phyloP scores from a whole-genome alignment of 2,329 filamentous ascomycete genomes.

The Phyllosticta capitalensis region DNA sequence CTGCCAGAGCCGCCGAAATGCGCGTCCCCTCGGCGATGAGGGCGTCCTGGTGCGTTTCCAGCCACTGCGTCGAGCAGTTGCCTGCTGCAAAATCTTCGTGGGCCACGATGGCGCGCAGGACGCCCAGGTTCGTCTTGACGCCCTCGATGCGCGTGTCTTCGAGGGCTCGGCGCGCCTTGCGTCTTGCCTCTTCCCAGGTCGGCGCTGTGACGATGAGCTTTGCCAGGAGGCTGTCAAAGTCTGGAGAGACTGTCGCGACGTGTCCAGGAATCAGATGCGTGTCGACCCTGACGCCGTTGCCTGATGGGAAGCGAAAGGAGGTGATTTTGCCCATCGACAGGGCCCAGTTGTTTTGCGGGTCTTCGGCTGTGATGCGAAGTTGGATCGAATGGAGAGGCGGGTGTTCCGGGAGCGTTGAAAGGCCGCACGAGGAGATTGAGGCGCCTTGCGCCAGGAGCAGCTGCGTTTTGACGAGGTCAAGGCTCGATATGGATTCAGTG shows the following conservation, averaged over 20 bases:
- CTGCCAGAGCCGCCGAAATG: conserved; percentile 11
- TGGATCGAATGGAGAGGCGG: conserved; percentile 43
- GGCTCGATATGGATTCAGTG: conserved; percentile 45
- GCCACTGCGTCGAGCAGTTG: conserved; percentile 47
- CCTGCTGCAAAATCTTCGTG: conserved; percentile 42
- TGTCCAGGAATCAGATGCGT: conserved; percentile 41
- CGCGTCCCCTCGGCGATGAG: conserved; percentile 29
- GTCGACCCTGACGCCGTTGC: conserved; percentile 50
- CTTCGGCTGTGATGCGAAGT: conserved; percentile 49
- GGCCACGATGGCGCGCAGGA: conserved; percentile 45
- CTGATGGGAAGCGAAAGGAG: conserved; percentile 44
- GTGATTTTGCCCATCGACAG: conserved; percentile 52
- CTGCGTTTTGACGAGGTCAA: conserved; percentile 48
- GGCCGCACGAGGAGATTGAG: conserved; percentile 20
- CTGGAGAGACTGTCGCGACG: conserved; percentile 39
- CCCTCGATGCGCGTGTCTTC: conserved; percentile 47
- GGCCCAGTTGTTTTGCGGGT: conserved; percentile 41
- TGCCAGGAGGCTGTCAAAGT: conserved; percentile 51
- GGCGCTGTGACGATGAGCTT: conserved; percentile 50
- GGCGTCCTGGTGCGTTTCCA: conserved; percentile 39
- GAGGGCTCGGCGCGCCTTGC: conserved; percentile 47
- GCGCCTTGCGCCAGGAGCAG: conserved; percentile 45
- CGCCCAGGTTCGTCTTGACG: conserved; percentile 48
- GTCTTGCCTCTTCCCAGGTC: conserved; percentile 43
- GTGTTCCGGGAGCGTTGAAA: conserved; percentile 22